These are phyloP conservation scores for Flaveria robusta DNA, from an alignment of 129 eudicot genomes.

Conservation along the genomic window DNA sequence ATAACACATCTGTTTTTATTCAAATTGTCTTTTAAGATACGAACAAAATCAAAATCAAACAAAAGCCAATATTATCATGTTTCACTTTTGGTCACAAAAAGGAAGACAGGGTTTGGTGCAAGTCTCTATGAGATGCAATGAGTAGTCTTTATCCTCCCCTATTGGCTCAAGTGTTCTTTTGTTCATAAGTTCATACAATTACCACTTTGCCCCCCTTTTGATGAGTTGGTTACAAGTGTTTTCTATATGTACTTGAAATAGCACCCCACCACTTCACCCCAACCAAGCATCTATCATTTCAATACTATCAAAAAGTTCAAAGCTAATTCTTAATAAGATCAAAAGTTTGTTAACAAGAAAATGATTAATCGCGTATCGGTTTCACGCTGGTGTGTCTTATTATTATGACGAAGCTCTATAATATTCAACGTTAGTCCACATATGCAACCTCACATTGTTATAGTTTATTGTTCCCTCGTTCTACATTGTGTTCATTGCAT, in stretches of 20 bases:
- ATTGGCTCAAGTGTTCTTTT: not conserved
- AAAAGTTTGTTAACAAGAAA: not conserved
- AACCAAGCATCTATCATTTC: constrained; percentile 12
- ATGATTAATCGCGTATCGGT: not conserved
- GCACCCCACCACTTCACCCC: constrained; percentile 21
- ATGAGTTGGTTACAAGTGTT: constrained; percentile 8
- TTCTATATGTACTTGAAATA: constrained; percentile 15
- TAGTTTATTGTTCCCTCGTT: not conserved
- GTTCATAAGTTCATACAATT: not conserved
- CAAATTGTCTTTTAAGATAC: not conserved
- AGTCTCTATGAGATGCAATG: constrained; percentile 13
- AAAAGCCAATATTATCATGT: constrained; percentile 28
- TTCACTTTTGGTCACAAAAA: constrained; percentile 27
- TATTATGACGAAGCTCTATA: too few species aligned
- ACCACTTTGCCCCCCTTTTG: constrained; percentile 18
- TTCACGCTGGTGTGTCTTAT: not conserved
- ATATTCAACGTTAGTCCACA: too few species aligned
- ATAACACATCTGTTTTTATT: not conserved
- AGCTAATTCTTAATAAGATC: not conserved
- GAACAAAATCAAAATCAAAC: constrained; percentile 10
- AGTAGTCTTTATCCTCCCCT: constrained; percentile 28
- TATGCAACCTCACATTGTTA: not conserved
- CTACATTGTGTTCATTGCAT: not conserved
- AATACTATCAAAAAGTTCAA: not conserved
- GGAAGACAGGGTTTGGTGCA: constrained; percentile 11